Evolutionary conservation across 139 green algal species (phyloP).

Genomic region (Chlamydomonas sp.): DNA sequence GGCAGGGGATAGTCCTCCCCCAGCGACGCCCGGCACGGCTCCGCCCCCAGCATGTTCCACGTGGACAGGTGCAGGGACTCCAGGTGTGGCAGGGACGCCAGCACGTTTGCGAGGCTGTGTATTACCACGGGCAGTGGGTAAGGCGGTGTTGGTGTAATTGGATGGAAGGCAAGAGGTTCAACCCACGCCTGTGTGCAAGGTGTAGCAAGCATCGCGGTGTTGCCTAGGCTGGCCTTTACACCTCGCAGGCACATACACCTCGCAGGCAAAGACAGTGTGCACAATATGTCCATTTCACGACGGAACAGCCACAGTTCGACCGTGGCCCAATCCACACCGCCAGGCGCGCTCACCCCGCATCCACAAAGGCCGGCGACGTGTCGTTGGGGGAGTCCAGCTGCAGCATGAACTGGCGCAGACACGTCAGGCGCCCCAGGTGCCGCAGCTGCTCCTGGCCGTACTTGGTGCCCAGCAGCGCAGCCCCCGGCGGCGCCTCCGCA

Average conservation of each 20-base stretch:
- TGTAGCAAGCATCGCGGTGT: background rate
- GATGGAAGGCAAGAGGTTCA: background rate
- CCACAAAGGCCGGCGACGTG: constrained; percentile 17
- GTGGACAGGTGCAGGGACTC: constrained; percentile 20
- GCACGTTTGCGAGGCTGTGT: background rate
- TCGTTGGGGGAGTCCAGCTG: constrained; percentile 24
- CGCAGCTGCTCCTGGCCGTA: background rate
- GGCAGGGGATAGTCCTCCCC: background rate
- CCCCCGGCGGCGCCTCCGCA: background rate
- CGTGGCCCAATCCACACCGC: background rate
- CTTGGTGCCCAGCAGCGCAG: background rate
- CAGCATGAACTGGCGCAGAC: constrained; percentile 18
- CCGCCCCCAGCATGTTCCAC: constrained; percentile 2
- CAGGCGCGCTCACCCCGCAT: background rate
- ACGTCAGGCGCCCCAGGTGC: constrained; percentile 8
- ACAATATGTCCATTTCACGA: background rate
- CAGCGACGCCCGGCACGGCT: background rate
- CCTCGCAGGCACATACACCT: background rate
- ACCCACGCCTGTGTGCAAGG: background rate
- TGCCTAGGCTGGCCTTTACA: background rate
- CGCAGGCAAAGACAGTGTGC: background rate
- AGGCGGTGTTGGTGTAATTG: too few relatives aligned
- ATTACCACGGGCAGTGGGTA: too few relatives aligned
- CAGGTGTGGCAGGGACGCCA: background rate
- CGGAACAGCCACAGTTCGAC: too few relatives aligned